phyloP scores from a whole-genome alignment of 148 eudicot species.

The Agrostemma githago region DNA sequence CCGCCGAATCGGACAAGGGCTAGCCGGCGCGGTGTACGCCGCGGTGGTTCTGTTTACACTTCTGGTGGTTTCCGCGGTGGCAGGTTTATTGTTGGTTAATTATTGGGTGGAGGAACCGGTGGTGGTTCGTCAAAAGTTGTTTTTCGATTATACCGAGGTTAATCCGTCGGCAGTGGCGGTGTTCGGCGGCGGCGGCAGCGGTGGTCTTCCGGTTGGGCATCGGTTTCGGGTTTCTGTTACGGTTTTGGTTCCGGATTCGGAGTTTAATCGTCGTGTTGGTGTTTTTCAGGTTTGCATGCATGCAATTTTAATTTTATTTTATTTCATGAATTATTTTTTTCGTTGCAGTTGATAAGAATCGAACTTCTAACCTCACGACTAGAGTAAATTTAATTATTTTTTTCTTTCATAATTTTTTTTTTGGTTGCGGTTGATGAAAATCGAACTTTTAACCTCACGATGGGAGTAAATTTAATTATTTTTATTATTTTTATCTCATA shows the following conservation, averaged over 20 bases:
- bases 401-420: too few species aligned
- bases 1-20: constrained; percentile 39
- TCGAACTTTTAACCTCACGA: too few species aligned
- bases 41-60: constrained; percentile 33
- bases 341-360: too few species aligned
- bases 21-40: constrained; percentile 47
- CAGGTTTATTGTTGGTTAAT: constrained; percentile 51
- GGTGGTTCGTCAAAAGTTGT: constrained; percentile 34
- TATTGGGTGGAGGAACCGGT: constrained; percentile 71
- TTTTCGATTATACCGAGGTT: constrained; percentile 52
- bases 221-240: constrained; percentile 37
- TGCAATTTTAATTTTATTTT: neutral
- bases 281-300: constrained; percentile 60
- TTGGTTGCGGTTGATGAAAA: too few species aligned
- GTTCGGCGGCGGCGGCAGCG: constrained; percentile 11
- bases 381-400: too few species aligned
- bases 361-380: too few species aligned
- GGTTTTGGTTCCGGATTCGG: constrained; percentile 80
- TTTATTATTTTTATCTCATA: too few species aligned
- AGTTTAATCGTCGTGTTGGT: constrained; percentile 59
- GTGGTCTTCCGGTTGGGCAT: constrained; percentile 62
- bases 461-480: too few species aligned
- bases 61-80: constrained; percentile 36
- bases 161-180: constrained; percentile 48
- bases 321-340: neutral